Conservation (phyloP, 2,329 filamentous ascomycete genomes). For the Tolypocladium endophyticum region DNA sequence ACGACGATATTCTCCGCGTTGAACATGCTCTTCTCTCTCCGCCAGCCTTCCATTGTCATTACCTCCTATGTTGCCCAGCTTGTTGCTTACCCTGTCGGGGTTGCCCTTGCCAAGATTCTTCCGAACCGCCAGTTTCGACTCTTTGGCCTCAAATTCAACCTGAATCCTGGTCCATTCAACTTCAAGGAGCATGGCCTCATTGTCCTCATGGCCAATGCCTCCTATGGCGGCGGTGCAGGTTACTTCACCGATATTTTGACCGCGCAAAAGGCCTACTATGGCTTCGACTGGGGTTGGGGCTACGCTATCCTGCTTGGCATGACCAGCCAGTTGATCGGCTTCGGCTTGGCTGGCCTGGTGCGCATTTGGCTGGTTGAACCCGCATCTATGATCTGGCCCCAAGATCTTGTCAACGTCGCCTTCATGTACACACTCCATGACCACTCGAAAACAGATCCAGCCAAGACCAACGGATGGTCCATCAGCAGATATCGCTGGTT, state of each 20-base stretch:
- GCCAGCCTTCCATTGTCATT: slow-evolving; percentile 24
- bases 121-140: slow-evolving; percentile 28
- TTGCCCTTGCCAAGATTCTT: slow-evolving; percentile 29
- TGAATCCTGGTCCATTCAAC: slow-evolving; percentile 39
- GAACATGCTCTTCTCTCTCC: slow-evolving; percentile 29
- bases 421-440: slow-evolving; percentile 35
- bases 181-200: slow-evolving; percentile 44
- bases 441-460: slow-evolving; percentile 26
- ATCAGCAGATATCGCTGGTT: slow-evolving; percentile 37
- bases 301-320: slow-evolving; percentile 48
- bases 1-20: slow-evolving; percentile 33
- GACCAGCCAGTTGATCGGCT: slow-evolving; percentile 49
- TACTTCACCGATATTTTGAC: slow-evolving; percentile 31
- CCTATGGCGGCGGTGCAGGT: slow-evolving; percentile 27
- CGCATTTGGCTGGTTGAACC: slow-evolving; percentile 48
- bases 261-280: slow-evolving; percentile 31
- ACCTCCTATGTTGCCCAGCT: slow-evolving; percentile 27
- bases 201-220: slow-evolving; percentile 44
- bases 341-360: slow-evolving; percentile 46
- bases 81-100: slow-evolving; percentile 32
- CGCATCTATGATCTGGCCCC: slow-evolving; percentile 52
- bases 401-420: slow-evolving; percentile 33
- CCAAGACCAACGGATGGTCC: slow-evolving; percentile 30
- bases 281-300: slow-evolving; percentile 38
- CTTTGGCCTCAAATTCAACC: slow-evolving; percentile 29